phyloP scores from a whole-genome alignment of 108 stramenopile genomes.

The Licmophora abbreviata region DNA sequence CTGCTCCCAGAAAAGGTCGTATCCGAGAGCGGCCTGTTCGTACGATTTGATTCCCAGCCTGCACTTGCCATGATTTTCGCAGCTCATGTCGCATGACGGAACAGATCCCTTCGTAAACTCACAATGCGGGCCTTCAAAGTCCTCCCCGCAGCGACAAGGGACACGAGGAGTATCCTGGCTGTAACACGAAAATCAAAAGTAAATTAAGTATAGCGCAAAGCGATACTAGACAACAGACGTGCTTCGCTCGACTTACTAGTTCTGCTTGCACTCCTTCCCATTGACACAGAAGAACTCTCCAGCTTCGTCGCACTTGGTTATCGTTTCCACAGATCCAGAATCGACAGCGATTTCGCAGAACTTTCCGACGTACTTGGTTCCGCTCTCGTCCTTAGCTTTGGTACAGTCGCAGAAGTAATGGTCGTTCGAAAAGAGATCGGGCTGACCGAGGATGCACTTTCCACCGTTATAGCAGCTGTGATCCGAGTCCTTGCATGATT shows the following conservation, averaged over 20 bases:
- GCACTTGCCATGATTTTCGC: conserved; percentile 29
- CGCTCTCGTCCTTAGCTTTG: conserved; percentile 10
- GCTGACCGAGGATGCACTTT: background rate
- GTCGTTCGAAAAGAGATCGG: background rate
- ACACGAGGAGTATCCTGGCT: too few relatives aligned
- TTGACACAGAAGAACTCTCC: background rate
- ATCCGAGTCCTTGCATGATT: conserved; percentile 4
- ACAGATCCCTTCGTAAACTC: conserved; percentile 22
- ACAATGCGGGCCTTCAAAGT: conserved; percentile 35
- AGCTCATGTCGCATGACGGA: conserved; percentile 29
- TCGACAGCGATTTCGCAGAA: conserved; percentile 15
- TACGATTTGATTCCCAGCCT: conserved; percentile 14
- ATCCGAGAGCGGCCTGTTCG: background rate
- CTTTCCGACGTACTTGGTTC: conserved; percentile 10
- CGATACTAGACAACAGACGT: too few relatives aligned
- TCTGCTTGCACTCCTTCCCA: background rate
- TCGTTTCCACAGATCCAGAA: too few relatives aligned
- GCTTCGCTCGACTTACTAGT: background rate
- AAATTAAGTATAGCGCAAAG: background rate
- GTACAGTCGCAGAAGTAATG: conserved; percentile 17
- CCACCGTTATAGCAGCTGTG: conserved; percentile 17
- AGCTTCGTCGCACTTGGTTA: background rate
- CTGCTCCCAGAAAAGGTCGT: conserved; percentile 3
- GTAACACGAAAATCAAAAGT: too few relatives aligned
- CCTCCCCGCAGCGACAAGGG: conserved; percentile 26